Conservation (phyloP, 495 filamentous ascomycete species). For the Pseudevernia furfuracea region DNA sequence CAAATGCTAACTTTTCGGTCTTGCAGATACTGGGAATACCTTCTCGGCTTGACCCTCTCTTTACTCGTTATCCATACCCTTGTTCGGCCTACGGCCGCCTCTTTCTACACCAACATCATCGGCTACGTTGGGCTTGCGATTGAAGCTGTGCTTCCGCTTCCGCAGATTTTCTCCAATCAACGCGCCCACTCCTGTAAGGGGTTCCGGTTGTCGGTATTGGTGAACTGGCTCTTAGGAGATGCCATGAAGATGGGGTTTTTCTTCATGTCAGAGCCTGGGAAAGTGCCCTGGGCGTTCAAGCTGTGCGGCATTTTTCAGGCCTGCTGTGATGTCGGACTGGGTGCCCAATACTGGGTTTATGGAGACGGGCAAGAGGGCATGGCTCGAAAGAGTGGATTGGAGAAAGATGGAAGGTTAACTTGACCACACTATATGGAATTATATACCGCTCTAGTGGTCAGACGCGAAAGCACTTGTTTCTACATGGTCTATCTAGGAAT, state of each 20-base stretch:
- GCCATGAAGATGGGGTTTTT: slow-evolving; percentile 95
- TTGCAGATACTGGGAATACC: slow-evolving; percentile 77
- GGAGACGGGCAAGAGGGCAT: slow-evolving; percentile 43
- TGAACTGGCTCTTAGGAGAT: slow-evolving; percentile 85
- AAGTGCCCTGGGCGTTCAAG: slow-evolving; percentile 82
- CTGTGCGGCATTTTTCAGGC: slow-evolving; percentile 89
- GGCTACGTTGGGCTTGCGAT: slow-evolving; percentile 80
- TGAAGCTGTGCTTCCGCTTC: slow-evolving; percentile 83
- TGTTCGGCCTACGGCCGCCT: slow-evolving; percentile 54
- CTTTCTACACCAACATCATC: slow-evolving; percentile 62
- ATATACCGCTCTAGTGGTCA: not conserved
- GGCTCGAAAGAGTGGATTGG: slow-evolving; percentile 3
- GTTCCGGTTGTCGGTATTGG: slow-evolving; percentile 78
- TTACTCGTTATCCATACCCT: slow-evolving; percentile 65
- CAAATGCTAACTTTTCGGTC: slow-evolving; percentile 6
- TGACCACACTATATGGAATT: not conserved
- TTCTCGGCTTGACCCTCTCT: slow-evolving; percentile 59
- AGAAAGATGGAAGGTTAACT: slow-evolving; percentile 4
- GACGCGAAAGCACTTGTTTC: not conserved
- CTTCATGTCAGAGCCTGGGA: slow-evolving; percentile 57
- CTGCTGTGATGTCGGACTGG: slow-evolving; percentile 72
- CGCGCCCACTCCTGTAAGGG: slow-evolving; percentile 75
- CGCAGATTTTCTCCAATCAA: slow-evolving; percentile 79
- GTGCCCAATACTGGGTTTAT: slow-evolving; percentile 79
- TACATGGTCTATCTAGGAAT: not conserved